Evolutionary conservation across 768 basidiomycete genomes (phyloP).

Genomic region (Crepidotus variabilis): DNA sequence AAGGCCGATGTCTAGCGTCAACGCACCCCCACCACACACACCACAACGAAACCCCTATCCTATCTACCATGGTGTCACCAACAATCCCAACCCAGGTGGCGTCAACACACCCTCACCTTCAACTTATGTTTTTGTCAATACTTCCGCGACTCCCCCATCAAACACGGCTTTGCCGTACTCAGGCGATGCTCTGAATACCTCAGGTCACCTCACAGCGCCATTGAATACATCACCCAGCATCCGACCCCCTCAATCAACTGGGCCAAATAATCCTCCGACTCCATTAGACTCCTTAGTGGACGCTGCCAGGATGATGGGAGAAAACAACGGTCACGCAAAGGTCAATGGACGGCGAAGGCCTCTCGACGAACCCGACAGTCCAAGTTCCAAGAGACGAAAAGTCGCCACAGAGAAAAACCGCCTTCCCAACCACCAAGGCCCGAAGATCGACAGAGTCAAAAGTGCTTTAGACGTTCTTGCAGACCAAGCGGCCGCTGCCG

Average conservation of each 20-base stretch:
- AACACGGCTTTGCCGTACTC: constrained; percentile 1
- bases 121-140: constrained; percentile 24
- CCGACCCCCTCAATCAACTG: constrained; percentile 6
- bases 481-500: constrained; percentile 59
- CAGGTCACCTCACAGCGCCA: not conserved
- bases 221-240: not conserved
- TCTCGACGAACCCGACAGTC: constrained; percentile 29
- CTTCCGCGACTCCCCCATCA: constrained; percentile 13
- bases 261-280: constrained; percentile 22
- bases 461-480: constrained; percentile 72
- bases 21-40: constrained; percentile 12
- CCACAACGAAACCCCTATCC: constrained; percentile 15
- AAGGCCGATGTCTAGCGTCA: constrained; percentile 13
- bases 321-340: constrained; percentile 11
- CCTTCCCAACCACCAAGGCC: not conserved
- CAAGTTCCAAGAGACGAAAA: constrained; percentile 30
- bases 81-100: constrained; percentile 6
- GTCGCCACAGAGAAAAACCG: constrained; percentile 6
- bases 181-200: constrained; percentile 1
- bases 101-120: constrained; percentile 11
- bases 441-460: constrained; percentile 28
- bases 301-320: constrained; percentile 55
- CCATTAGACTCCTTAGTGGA: constrained; percentile 58
- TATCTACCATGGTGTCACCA: not conserved
- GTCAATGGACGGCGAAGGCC: constrained; percentile 16